Percentiles rank a stretch among this genome's conserved stretches.
Evolutionary conservation across 2,329 filamentous ascomycete species (phyloP).

Genomic region (Kalaharituber pfeilii): DNA sequence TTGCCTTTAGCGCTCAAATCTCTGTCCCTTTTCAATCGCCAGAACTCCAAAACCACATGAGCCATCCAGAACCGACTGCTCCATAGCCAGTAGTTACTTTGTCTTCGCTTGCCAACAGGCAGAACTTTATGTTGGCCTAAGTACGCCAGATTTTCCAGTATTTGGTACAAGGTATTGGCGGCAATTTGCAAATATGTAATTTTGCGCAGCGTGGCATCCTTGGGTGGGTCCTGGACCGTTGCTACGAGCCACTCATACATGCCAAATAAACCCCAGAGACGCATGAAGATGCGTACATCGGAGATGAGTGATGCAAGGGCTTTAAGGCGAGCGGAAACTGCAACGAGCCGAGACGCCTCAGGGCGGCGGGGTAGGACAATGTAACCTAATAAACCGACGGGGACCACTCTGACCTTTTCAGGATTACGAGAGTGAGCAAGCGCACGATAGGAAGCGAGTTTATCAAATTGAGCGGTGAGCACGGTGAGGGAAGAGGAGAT

Average conservation of each 20-base stretch:
- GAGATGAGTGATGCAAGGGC: conserved; percentile 47
- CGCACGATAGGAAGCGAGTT: conserved; percentile 41
- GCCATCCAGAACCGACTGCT: conserved; percentile 65
- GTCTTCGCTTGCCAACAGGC: conserved; percentile 37
- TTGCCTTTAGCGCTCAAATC: conserved; percentile 17
- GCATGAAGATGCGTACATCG: conserved; percentile 54
- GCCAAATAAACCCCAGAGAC: conserved; percentile 60
- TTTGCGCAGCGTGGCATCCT: conserved; percentile 31
- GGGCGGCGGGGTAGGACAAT: conserved; percentile 31
- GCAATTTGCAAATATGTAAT: conserved; percentile 52
- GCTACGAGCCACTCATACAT: conserved; percentile 48
- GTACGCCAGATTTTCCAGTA: conserved; percentile 68
- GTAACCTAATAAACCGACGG: conserved; percentile 31
- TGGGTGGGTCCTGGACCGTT: conserved; percentile 24
- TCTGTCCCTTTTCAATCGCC: conserved; percentile 38
- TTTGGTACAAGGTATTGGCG: conserved; percentile 53
- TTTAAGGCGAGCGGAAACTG: conserved; percentile 33
- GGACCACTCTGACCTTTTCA: conserved; percentile 36
- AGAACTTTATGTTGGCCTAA: conserved; percentile 57
- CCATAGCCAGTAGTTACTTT: conserved; percentile 48
- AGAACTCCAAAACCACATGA: conserved; percentile 60
- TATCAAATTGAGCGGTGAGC: conserved; percentile 34
- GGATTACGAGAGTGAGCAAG: conserved; percentile 36
- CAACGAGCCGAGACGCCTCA: conserved; percentile 27
- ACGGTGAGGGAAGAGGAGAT: conserved; percentile 50